phyloP scores from a whole-genome alignment of 2,329 filamentous ascomycete genomes.

The Fusarium brevicatenulatum region DNA sequence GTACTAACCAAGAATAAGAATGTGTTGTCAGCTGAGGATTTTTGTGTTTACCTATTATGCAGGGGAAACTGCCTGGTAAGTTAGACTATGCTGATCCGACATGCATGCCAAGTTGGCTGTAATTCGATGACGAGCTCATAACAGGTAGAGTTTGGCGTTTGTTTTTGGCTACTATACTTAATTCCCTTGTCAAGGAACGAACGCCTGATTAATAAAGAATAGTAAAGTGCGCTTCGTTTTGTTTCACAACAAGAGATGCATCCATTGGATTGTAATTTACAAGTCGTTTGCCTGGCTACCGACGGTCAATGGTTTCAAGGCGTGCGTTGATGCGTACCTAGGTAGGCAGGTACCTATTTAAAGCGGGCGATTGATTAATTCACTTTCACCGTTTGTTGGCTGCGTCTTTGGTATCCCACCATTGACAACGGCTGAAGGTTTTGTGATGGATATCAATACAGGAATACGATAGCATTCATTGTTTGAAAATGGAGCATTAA shows the following conservation, averaged over 20 bases:
- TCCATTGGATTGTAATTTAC: background rate
- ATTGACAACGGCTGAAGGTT: background rate
- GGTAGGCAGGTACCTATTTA: background rate
- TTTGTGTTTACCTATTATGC: background rate
- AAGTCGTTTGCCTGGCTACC: background rate
- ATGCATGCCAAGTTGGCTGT: conserved; percentile 1
- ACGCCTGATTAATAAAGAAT: background rate
- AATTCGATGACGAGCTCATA: conserved; percentile 36
- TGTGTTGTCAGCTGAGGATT: background rate
- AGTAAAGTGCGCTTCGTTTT: no score
- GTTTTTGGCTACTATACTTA: background rate
- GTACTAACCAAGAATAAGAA: background rate
- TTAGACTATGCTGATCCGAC: background rate
- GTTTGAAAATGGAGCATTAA: background rate
- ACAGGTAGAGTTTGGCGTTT: conserved; percentile 5
- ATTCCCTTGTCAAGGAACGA: background rate
- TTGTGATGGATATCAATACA: background rate
- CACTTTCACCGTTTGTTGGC: background rate
- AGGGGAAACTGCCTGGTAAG: background rate
- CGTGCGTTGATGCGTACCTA: background rate
- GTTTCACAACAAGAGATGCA: background rate
- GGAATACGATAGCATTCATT: background rate
- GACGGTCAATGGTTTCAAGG: background rate
- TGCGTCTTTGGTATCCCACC: background rate
- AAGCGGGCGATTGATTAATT: background rate